Evolutionary conservation across 768 basidiomycete genomes (phyloP), one percentile per base, ranked within the genome.

Genomic region (Tephrocybe rancida): DNA sequence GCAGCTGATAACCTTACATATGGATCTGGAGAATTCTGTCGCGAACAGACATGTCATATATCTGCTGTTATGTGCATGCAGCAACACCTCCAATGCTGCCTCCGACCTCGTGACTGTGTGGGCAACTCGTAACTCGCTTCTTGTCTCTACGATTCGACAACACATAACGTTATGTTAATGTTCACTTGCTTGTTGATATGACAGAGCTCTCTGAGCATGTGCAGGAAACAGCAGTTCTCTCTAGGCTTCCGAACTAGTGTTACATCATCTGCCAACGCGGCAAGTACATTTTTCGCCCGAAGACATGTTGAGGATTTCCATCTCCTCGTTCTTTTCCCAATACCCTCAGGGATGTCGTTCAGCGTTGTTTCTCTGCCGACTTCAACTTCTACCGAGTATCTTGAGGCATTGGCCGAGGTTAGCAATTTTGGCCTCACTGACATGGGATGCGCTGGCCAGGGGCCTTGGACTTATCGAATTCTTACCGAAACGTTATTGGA

Each of bases 381-480:
- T 8, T 79, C 81, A 14, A 76, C 71, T 16, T 73, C 77, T 41
- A 64, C 71, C 4, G 82, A 84, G 48, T 71, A 79, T 54, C 71
- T 76, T 26, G 74, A 72, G 38, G 80, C 81, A 7, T 65, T 84
- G 52, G 71, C 78, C 34, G 81, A 84, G 60, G 82, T 83, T 46
- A 78, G 74, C 58, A 65, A 82, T 59, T 82, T 83, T 58, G 70
- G 68, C 14, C 70, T 67, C 18, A 84, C 82, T 5, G 80, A 84
- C 64, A 76, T 84, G 61, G 82, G 82, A 57, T 74, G 73, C 41
- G 73, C 78, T 7, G 82, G 80, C 27, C 70, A 67, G 48, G 75
- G 76, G 29, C 74, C 75, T 30, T 84, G 83, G 82, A 77, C 81
- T 3, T 85, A 82, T 62, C 78, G 75, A 16, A 61, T 75, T 24